Conservation (phyloP, 2,329 filamentous ascomycete genomes). For the Aspergillus eucalypticola region DNA sequence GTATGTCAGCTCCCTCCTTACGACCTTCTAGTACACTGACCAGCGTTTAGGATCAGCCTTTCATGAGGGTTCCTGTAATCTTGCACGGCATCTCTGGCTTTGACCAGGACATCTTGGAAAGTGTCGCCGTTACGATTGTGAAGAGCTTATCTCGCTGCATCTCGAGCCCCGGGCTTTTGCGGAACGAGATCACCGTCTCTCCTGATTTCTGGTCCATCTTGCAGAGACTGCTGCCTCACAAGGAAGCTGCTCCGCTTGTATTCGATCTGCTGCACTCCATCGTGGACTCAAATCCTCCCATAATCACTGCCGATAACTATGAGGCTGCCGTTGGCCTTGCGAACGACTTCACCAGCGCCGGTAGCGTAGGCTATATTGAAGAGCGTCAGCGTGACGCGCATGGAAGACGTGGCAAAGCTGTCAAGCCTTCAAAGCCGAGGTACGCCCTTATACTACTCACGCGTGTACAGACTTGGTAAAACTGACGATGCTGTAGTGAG, state of each 20-base stretch:
- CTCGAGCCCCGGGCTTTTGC: conserved; percentile 71
- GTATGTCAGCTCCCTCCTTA: conserved; percentile 52
- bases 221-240: conserved; percentile 68
- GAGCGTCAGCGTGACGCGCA: conserved; percentile 68
- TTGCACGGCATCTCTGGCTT: conserved; percentile 90
- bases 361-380: conserved; percentile 67
- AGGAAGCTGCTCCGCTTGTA: conserved; percentile 72
- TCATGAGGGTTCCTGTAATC: conserved; percentile 86
- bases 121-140: conserved; percentile 72
- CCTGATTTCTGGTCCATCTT: conserved; percentile 97
- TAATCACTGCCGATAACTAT: conserved; percentile 94
- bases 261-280: conserved; percentile 85
- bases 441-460: conserved; percentile 35
- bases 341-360: conserved; percentile 85
- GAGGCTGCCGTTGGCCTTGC: conserved; percentile 81
- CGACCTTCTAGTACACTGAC: conserved; percentile 14
- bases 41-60: conserved; percentile 71
- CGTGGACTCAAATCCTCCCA: conserved; percentile 69
- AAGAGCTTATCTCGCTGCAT: conserved; percentile 80
- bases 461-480: neutral
- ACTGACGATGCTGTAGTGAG: conserved; percentile 50
- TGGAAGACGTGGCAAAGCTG: conserved; percentile 53
- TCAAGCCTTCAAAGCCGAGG: conserved; percentile 57
- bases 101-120: conserved; percentile 72
- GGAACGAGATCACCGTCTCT: conserved; percentile 91